These are phyloP conservation scores for Kwoniella mangroviensis DNA, from an alignment of 768 basidiomycete species.

Conservation along the genomic window DNA sequence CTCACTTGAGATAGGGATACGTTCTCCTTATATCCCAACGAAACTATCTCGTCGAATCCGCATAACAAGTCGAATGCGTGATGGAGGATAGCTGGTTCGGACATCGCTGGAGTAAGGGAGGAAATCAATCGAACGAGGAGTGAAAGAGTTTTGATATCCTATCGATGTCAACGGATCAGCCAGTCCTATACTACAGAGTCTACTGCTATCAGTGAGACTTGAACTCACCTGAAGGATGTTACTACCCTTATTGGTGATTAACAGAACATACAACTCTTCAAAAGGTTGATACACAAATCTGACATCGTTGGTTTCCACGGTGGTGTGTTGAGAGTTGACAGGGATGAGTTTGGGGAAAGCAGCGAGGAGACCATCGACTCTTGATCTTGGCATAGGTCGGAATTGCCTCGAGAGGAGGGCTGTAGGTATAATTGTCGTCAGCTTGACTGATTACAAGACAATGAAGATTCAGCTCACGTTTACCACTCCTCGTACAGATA, in stretches of 20 bases:
- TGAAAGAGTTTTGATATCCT: slow-evolving; percentile 92
- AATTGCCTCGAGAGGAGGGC: slow-evolving; percentile 97
- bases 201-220: neutral
- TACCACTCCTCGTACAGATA: slow-evolving; percentile 56
- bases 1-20: slow-evolving; percentile 61
- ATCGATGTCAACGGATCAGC: slow-evolving; percentile 3
- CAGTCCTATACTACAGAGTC: neutral
- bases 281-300: slow-evolving; percentile 96
- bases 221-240: slow-evolving; percentile 79
- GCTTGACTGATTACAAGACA: slow-evolving; percentile 10
- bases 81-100: slow-evolving; percentile 74
- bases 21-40: slow-evolving; percentile 69
- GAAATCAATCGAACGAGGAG: slow-evolving; percentile 92
- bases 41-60: slow-evolving; percentile 96
- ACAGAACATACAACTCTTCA: slow-evolving; percentile 93
- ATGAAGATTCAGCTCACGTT: slow-evolving; percentile 43
- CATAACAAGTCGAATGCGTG: slow-evolving; percentile 91
- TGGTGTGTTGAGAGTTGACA: slow-evolving; percentile 90
- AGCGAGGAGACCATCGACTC: slow-evolving; percentile 93
- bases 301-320: slow-evolving; percentile 93
- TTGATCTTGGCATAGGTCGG: slow-evolving; percentile 78
- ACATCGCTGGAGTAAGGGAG: slow-evolving; percentile 56
- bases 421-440: slow-evolving; percentile 55
- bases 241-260: slow-evolving; percentile 98
- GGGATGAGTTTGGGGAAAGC: slow-evolving; percentile 98